Base-by-base conservation (phyloP, 140 eudicot species). In the Flaveria floridana region DNA sequence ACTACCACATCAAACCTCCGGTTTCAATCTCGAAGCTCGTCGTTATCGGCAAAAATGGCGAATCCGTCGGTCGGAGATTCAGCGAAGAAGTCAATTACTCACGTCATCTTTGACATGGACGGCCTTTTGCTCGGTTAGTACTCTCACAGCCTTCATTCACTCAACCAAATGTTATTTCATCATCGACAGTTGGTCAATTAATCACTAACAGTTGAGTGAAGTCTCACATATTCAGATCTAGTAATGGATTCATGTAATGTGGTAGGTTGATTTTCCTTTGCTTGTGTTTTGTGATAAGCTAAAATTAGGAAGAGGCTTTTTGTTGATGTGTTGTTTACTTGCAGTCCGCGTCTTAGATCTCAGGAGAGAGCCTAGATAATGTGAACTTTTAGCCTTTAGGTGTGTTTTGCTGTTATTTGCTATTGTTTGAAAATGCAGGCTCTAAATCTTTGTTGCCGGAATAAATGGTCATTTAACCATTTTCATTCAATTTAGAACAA, bases 101-200 rank as follows among this genome's bases (percentile, higher is more conserved):
- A 91, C 79, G 92, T 91, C 79, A 84, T 91, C 72, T 91, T 91
- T 73, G 97, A 91, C 74, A 91, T 91, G 97, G 97, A 91, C 75
- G 97, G 95, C 41, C 97, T 91, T 58, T 71, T 91, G 71, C 83
- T 91, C 68, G 97, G 97, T 88, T 79, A 48, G 50, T 18, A 19
- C 65, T 59, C 11, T 7, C 52, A 21, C 47, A 16, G 25, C 65
- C 37, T 44, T 46, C 18, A 55, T 56, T 52, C 57, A 15, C 10
- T 18, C 18, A 15, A 69, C 16, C 42, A 2, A 20, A 48, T 34
- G 28, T 39, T 21, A 25, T 1, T 48, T 70, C 10, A 63, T 48
- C 64, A 47, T 65, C 12, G 41, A 16, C 18, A 47, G 26, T 0
- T 30, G 6, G 37, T 30, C 37, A 30, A 30, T 30, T 70, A 70